Evolutionary conservation across 2,329 filamentous ascomycete species (phyloP).

Genomic region (Sarocladium strictum): DNA sequence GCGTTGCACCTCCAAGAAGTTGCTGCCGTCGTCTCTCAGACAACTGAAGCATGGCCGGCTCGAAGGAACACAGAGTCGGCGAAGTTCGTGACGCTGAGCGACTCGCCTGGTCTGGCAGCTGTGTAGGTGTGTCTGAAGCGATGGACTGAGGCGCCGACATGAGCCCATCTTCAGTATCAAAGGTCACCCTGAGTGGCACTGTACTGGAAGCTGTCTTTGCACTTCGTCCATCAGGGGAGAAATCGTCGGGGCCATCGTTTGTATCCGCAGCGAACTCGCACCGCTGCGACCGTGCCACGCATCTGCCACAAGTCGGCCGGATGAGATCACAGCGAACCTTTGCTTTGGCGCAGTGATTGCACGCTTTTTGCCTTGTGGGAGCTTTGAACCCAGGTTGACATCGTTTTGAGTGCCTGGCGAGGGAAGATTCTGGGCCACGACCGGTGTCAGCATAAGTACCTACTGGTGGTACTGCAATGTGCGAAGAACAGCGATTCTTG

Average conservation of each 20-base stretch:
- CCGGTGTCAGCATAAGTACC: not conserved
- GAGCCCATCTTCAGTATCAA: not conserved
- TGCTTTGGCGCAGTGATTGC: not conserved
- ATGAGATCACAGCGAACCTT: slow-evolving; percentile 8
- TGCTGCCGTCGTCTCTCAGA: slow-evolving; percentile 1
- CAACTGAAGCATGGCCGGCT: not conserved
- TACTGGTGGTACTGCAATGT: no score
- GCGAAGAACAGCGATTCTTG: no score
- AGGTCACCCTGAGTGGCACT: not conserved
- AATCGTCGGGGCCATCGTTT: not conserved
- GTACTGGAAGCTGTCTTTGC: not conserved
- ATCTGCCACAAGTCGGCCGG: slow-evolving; percentile 4
- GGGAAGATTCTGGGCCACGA: not conserved
- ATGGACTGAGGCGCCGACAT: not conserved
- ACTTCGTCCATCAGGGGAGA: not conserved
- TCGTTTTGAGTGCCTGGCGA: slow-evolving; percentile 6
- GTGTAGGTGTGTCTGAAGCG: not conserved
- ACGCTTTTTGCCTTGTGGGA: slow-evolving; percentile 1
- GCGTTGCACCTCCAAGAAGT: slow-evolving; percentile 1
- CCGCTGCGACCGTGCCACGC: not conserved
- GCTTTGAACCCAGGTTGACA: not conserved
- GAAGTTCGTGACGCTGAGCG: not conserved
- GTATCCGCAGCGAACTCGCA: not conserved
- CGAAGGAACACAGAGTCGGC: not conserved
- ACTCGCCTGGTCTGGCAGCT: not conserved